phyloP scores from a whole-genome alignment of 139 green algal genomes.

The Volvox reticuliferus region DNA sequence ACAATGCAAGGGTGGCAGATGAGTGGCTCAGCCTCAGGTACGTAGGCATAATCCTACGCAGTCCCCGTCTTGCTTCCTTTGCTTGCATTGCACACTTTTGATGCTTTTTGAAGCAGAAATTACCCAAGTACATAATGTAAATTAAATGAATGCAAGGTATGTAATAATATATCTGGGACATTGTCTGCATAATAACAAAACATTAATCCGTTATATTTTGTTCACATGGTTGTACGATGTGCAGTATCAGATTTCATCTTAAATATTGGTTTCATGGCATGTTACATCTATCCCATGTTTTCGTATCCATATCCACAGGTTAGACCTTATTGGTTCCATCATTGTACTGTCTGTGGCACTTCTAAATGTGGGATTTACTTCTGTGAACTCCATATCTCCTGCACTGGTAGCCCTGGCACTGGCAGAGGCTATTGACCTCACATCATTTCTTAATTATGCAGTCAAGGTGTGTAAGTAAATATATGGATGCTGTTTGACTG shows the following conservation, averaged over 20 bases:
- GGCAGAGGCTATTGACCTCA: slow-evolving; percentile 78
- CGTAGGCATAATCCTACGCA: background rate
- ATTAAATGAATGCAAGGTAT: background rate
- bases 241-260: too few species aligned
- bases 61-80: too few species aligned
- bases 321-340: slow-evolving; percentile 73
- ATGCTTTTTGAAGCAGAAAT: background rate
- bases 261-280: too few species aligned
- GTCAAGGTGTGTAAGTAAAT: slow-evolving; percentile 63
- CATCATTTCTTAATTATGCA: slow-evolving; percentile 77
- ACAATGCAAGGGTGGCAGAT: slow-evolving; percentile 32
- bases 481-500: too few species aligned
- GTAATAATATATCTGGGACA: background rate
- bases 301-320: slow-evolving; percentile 1
- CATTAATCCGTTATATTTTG: too few species aligned
- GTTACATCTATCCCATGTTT: too few species aligned
- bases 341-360: background rate
- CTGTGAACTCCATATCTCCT: slow-evolving; percentile 1
- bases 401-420: slow-evolving; percentile 77
- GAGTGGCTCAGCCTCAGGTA: slow-evolving; percentile 67
- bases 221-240: too few species aligned
- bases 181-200: too few species aligned
- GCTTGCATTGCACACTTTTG: too few species aligned
- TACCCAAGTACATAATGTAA: background rate
- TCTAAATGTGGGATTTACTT: background rate